Evolutionary conservation across 805 yeast species (phyloP).

Genomic region (Priceomyces melissophilus): DNA sequence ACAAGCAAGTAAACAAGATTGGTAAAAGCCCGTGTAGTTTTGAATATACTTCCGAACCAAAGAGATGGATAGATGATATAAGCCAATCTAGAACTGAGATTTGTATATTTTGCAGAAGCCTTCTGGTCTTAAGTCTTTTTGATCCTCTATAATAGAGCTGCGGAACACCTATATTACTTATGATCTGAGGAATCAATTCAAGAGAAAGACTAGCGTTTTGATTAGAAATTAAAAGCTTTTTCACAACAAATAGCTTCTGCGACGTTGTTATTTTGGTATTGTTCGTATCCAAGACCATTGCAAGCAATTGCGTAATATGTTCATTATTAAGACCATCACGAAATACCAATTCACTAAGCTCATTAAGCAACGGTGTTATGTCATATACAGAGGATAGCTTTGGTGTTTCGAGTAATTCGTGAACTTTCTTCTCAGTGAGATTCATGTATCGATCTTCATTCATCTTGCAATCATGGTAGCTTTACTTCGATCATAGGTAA

Average conservation of each 20-base stretch:
- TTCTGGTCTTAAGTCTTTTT: slow-evolving; percentile 10
- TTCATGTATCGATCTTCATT: too few relatives aligned
- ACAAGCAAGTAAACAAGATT: slow-evolving; percentile 17
- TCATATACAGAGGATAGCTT: too few relatives aligned
- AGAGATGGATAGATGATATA: slow-evolving; percentile 13
- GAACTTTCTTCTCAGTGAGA: too few relatives aligned
- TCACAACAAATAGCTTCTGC: slow-evolving; percentile 11
- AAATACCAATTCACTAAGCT: neutral
- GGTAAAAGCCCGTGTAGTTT: slow-evolving; percentile 13
- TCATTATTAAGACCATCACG: slow-evolving; percentile 9
- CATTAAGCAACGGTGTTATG: too few relatives aligned
- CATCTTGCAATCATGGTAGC: too few relatives aligned
- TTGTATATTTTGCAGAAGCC: slow-evolving; percentile 14
- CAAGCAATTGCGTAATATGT: slow-evolving; percentile 7
- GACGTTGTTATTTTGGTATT: slow-evolving; percentile 3
- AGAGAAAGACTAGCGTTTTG: slow-evolving; percentile 3
- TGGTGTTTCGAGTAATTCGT: too few relatives aligned
- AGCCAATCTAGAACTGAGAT: slow-evolving; percentile 21
- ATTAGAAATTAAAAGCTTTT: slow-evolving; percentile 8
- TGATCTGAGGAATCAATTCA: slow-evolving; percentile 6
- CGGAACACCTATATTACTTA: slow-evolving; percentile 13
- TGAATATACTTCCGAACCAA: slow-evolving; percentile 10
- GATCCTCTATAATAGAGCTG: slow-evolving; percentile 14
- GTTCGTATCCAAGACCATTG: slow-evolving; percentile 8
- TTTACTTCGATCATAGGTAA: too few relatives aligned